These are phyloP conservation scores for Trypanosoma platydactyli DNA, from an alignment of 208 protist genomes.

Conservation along the genomic window DNA sequence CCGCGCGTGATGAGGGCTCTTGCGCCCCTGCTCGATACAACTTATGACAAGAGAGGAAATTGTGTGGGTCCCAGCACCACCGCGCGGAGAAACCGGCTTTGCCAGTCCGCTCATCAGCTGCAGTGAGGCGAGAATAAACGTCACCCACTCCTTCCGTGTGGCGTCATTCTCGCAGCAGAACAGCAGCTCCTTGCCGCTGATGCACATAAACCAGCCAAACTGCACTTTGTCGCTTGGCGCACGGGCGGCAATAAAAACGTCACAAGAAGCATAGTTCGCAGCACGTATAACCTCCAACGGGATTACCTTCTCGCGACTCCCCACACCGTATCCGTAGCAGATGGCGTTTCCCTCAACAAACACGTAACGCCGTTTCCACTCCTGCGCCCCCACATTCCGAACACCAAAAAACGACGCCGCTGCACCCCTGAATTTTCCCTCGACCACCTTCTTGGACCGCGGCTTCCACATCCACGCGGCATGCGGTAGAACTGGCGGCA, in stretches of 20 bases:
- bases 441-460: conserved; percentile 45
- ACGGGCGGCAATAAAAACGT: conserved; percentile 37
- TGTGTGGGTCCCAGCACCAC: not conserved
- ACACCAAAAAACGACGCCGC: conserved; percentile 37
- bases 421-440: conserved; percentile 21
- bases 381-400: conserved; percentile 43
- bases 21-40: not conserved
- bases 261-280: conserved; percentile 30
- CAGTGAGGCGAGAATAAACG: conserved; percentile 40
- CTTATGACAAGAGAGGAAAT: not conserved
- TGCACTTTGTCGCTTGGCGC: conserved; percentile 34
- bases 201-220: conserved; percentile 58
- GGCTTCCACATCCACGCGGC: conserved; percentile 78
- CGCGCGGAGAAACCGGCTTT: not conserved
- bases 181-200: conserved; percentile 37
- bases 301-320: conserved; percentile 43
- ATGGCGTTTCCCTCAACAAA: conserved; percentile 45
- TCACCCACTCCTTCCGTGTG: conserved; percentile 42
- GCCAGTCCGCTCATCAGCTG: conserved; percentile 26
- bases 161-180: conserved; percentile 51
- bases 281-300: conserved; percentile 43
- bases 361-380: conserved; percentile 61
- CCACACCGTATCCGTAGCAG: conserved; percentile 46
- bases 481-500: conserved; percentile 21
- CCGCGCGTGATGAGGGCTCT: too few relatives aligned